Base-by-base conservation (phyloP, 352 stramenopile species). In the Phytopythium litorale region DNA sequence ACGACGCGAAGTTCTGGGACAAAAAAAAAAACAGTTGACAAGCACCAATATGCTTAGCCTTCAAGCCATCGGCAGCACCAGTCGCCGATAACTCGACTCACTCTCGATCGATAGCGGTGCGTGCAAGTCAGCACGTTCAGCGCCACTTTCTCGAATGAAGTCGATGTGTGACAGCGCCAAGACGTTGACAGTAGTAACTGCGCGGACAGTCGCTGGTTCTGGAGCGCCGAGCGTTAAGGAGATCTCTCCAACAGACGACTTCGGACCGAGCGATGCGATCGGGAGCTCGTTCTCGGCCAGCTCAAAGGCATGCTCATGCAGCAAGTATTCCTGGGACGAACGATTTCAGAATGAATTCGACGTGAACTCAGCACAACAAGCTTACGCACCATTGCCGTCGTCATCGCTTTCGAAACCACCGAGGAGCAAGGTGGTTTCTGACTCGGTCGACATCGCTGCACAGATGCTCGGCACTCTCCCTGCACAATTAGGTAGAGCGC, bases 1-100 rank as follows among this genome's bases (percentile, higher is more conserved):
- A 83, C 70, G 30, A 58, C 74, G 25, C 77, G 76, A 40, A 88
- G 40, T 43, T 68, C 72, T 86, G 46, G 4, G n/a, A 48, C 37
- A 63, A 50, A 6, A 54, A 48, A 30, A 63, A 50, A 6, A 54
- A 55, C 21, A 51, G 16, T 42, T 1, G 56, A 23, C 38, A 1
- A 54, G 25, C 35, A 3, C 35, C 35, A 40, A 40, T 12, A 64
- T 4, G 35, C 35, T 15, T 2, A 32, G 35, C 13, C 13, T 40
- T 9, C 35, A 45, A 40, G n/a, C 28, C 33, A 40, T 18, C 23
- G 33, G 13, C 0, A 35, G n/a, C 45, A 52, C 32, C 45, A 52
- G 3, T 52, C 13, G 25, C 7, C 25, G 48, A n/a, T 35, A n/a
- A 8, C 48, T 8, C 33, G 28, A 73, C 64, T 32, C 28, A 79